Base-by-base conservation (phyloP, 2,329 filamentous ascomycete species). In the Shiraia bambusicola region DNA sequence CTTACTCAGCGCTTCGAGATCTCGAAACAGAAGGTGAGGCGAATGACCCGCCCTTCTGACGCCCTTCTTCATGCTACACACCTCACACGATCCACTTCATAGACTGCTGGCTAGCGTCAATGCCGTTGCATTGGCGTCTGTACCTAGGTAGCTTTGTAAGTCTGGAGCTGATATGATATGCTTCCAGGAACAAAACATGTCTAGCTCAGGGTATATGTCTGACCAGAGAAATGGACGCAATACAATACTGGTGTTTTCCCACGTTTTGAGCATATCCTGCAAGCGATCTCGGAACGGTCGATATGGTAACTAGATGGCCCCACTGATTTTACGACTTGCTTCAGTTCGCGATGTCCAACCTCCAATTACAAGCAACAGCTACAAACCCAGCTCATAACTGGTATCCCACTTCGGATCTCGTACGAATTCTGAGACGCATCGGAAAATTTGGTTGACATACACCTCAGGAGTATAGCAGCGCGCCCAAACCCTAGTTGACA, bases 401-500 rank as follows among this genome's bases (percentile, higher is more conserved):
- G 29, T 13, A n/a, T 34, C 9, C 32, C 27, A 44, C 17, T 31
- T 25, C 11, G 37, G 13, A 28, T 38, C 34, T 13, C 32, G 27
- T 16, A 31, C 31, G 4, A 47, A 27, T 26, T 44, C 37, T 7
- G 29, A 16, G 6, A 54, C n/a, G 10, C 48, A 15, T 25, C 35
- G 26, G 16, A 52, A 42, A 6, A 51, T 28, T 31, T 47, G 46
- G 14, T 38, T 32, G 15, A 50, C 46, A 29, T 46, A 54, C 11
- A 40, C 44, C 19, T 52, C 53, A 6, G 51, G 53, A 11, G 51
- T 47, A 24, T 44, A 54, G 26, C 44, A 48, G 4, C 53, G 47
- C 19, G 49, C 40, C 53, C 53, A 57, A 14, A 54, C 52, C 4
- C 48, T 42, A 8, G 45, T 50, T 1, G 45, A 57, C 13, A 57